phyloP scores from a whole-genome alignment of 2,329 filamentous ascomycete genomes.

The Elsinoe australis region DNA sequence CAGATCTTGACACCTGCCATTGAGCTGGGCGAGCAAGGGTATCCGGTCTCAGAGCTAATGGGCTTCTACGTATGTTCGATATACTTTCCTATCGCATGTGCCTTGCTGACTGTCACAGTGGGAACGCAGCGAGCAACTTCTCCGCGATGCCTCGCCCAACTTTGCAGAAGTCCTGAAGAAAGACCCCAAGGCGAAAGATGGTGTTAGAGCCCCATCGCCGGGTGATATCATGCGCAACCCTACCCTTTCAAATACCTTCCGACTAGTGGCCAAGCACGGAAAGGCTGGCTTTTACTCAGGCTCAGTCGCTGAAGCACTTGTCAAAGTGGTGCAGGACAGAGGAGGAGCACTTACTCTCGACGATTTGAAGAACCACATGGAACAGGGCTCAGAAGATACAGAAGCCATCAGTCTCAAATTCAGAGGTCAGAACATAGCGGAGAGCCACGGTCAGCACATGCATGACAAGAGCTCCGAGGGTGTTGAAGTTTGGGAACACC shows the following conservation, averaged over 20 bases:
- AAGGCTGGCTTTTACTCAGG: conserved; percentile 90
- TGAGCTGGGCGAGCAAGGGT: conserved; percentile 77
- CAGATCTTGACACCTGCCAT: conserved; percentile 79
- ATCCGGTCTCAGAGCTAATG: conserved; percentile 76
- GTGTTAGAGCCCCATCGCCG: conserved; percentile 63
- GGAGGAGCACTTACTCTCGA: conserved; percentile 73
- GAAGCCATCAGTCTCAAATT: conserved; percentile 79
- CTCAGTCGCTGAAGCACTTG: conserved; percentile 68
- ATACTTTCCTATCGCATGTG: neutral
- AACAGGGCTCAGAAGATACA: conserved; percentile 66
- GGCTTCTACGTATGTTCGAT: conserved; percentile 53
- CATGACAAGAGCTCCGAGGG: conserved; percentile 43
- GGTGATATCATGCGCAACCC: conserved; percentile 89
- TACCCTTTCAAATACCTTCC: conserved; percentile 72
- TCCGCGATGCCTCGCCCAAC: conserved; percentile 74
- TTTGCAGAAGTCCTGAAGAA: conserved; percentile 78
- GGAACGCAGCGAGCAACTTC: conserved; percentile 53
- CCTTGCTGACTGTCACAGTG: conserved; percentile 50
- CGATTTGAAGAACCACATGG: conserved; percentile 70
- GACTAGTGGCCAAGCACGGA: conserved; percentile 66
- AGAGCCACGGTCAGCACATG: conserved; percentile 39
- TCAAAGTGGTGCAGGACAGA: conserved; percentile 66
- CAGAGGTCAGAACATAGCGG: conserved; percentile 53
- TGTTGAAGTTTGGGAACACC: conserved; percentile 90
- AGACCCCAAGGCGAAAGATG: conserved; percentile 59